Conservation (phyloP, 768 basidiomycete genomes). For the Boletus coccyginus region DNA sequence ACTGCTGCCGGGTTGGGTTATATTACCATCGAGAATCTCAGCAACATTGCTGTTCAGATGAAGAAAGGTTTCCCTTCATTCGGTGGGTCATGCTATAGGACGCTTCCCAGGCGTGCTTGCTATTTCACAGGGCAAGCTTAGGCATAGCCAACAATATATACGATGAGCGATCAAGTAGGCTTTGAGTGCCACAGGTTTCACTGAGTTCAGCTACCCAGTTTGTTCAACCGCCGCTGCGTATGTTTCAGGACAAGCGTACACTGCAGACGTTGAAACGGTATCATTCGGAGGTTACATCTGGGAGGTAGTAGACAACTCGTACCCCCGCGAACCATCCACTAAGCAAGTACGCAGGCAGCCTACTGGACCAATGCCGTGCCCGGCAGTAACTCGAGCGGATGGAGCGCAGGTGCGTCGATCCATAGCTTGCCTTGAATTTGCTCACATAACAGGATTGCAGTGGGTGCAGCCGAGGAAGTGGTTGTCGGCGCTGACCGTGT, state of each 20-base stretch:
- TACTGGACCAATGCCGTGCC: constrained; percentile 54
- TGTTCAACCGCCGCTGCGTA: constrained; percentile 58
- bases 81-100: constrained; percentile 47
- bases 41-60: constrained; percentile 32
- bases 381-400: constrained; percentile 50
- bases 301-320: constrained; percentile 46
- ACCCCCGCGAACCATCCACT: background rate
- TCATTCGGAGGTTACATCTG: constrained; percentile 63
- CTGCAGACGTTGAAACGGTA: constrained; percentile 45
- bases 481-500: no score
- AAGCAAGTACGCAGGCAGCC: constrained; percentile 46
- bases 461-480: background rate
- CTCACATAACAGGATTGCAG: constrained; percentile 5
- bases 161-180: constrained; percentile 60
- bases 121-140: constrained; percentile 5
- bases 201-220: constrained; percentile 62
- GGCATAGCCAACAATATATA: constrained; percentile 51
- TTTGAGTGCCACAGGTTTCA: constrained; percentile 59
- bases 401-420: constrained; percentile 54
- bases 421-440: background rate
- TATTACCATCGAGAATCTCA: constrained; percentile 31
- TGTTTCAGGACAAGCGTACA: constrained; percentile 47
- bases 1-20: constrained; percentile 43
- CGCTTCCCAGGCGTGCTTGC: constrained; percentile 37
- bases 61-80: constrained; percentile 41